Evolutionary conservation across 2,329 filamentous ascomycete species (phyloP), one percentile per base, ranked within the genome.

Genomic region (Neofusicoccum laricinum): DNA sequence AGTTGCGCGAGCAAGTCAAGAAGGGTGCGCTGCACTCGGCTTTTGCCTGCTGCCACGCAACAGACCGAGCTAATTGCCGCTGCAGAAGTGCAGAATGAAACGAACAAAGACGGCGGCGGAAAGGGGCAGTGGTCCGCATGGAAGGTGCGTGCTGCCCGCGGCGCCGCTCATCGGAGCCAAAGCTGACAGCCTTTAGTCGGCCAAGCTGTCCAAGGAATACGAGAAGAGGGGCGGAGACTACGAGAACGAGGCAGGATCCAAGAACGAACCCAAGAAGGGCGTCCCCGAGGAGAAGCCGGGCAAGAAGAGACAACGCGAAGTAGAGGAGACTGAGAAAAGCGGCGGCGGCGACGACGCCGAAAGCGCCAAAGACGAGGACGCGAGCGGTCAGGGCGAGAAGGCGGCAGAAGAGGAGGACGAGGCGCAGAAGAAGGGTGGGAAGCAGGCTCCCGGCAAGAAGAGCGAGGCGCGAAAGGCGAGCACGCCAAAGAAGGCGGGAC

Each of bases 71-170:
- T 58, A 7, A 43, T 25, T 10, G 12, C 12, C 11, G 10, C 12
- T 12, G 14, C 45, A 76, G 77, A 81, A 14, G 72, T 81, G n/a
- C 80, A 81, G 68, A 72, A 76, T 57, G 73, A 80, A 65, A 71
- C 77, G 5, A 81, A 81, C 63, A 80, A 81, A 66, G 77, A 80
- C 67, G 79, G 79, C 11, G 67, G 75, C 36, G 79, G 79, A n/a
- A 80, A 81, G 67, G 79, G 79, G 3, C 73, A 80, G 68, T 79
- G 78, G 79, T 77, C 77, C 58, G 79, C 79, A 48, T 82, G 80
- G 80, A 82, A 81, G 74, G 79, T 77, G 46, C 14, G 45, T n/a
- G 11, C 25, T 30, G 25, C 4, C 6, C 17, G 5, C n/a, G 11
- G 11, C n/a, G 3, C 17, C 17, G 4, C 21, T 10, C 15, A 36